Evolutionary conservation across 371 early-diverging fungal species (phyloP).

Genomic region (Vairimorpha apis): DNA sequence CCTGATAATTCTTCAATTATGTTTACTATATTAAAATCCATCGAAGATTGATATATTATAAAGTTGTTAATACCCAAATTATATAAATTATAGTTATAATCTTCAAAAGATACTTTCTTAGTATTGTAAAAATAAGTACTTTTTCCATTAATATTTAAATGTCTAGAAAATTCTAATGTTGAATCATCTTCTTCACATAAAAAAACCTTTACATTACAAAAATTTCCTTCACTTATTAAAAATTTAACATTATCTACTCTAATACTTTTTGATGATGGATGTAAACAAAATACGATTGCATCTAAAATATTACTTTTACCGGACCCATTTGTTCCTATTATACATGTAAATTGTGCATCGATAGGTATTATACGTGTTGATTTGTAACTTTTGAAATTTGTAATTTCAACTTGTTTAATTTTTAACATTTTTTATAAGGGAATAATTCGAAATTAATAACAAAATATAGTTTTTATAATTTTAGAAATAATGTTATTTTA

Average conservation of each 20-base stretch:
- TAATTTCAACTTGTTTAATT: slow-evolving; percentile 71
- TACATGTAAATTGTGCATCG: slow-evolving; percentile 84
- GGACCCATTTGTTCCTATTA: slow-evolving; percentile 97
- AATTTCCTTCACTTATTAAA: slow-evolving; percentile 60
- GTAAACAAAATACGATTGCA: slow-evolving; percentile 91
- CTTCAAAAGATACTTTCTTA: slow-evolving; percentile 66
- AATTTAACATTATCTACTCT: slow-evolving; percentile 78
- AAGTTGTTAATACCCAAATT: slow-evolving; percentile 80
- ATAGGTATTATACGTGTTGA: slow-evolving; percentile 83
- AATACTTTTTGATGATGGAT: slow-evolving; percentile 75
- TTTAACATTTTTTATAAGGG: slow-evolving; percentile 4
- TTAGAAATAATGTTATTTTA: no score
- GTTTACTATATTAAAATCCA: slow-evolving; percentile 70
- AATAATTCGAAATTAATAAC: background rate
- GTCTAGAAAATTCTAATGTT: background rate
- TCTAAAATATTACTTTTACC: slow-evolving; percentile 99
- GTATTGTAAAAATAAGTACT: slow-evolving; percentile 72
- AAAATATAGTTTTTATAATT: background rate
- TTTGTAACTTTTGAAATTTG: slow-evolving; percentile 96
- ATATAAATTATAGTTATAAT: slow-evolving; percentile 73
- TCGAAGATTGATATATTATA: slow-evolving; percentile 84
- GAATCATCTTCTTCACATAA: no score
- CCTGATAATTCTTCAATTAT: slow-evolving; percentile 90
- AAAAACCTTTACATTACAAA: slow-evolving; percentile 73
- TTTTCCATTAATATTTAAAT: background rate